Evolutionary conservation across 805 yeast species (phyloP).

Genomic region (Starmerella roubikii): DNA sequence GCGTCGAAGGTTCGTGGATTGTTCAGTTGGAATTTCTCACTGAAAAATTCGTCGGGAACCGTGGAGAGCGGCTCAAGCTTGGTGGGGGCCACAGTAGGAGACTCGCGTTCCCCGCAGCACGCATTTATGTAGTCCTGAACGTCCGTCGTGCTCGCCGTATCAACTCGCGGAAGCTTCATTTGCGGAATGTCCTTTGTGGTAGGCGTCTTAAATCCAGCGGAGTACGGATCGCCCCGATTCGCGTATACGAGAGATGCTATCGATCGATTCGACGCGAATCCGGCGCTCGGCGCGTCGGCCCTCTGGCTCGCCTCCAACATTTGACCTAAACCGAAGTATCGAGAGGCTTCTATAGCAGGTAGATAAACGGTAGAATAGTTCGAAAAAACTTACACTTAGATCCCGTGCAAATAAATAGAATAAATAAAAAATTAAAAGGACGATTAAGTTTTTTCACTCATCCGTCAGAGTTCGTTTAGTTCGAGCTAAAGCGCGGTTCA

Average conservation of each 20-base stretch:
- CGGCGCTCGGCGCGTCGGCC: too few species aligned
- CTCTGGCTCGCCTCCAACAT: too few species aligned
- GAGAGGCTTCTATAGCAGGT: too few species aligned
- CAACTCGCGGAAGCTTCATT: constrained; percentile 46
- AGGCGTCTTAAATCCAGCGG: constrained; percentile 36
- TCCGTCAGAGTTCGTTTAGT: too few species aligned
- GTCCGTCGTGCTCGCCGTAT: constrained; percentile 32
- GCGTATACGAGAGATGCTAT: constrained; percentile 60
- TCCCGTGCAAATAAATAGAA: too few species aligned
- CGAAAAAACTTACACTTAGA: too few species aligned
- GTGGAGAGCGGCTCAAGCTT: constrained; percentile 17
- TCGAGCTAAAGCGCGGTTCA: too few species aligned
- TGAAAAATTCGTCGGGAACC: constrained; percentile 61
- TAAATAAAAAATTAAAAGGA: too few species aligned
- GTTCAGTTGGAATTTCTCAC: constrained; percentile 61
- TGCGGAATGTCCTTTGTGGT: constrained; percentile 76
- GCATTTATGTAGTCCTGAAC: constrained; percentile 33
- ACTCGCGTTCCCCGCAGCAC: not conserved
- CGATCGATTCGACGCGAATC: too few species aligned
- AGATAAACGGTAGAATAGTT: too few species aligned
- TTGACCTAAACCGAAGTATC: too few species aligned
- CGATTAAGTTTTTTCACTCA: too few species aligned
- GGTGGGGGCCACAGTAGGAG: not conserved
- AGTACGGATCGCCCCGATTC: constrained; percentile 28
- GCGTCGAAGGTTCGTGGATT: constrained; percentile 72